These are phyloP conservation scores for Dipodascus geniculatus DNA, from an alignment of 805 yeast species.

Conservation along the genomic window DNA sequence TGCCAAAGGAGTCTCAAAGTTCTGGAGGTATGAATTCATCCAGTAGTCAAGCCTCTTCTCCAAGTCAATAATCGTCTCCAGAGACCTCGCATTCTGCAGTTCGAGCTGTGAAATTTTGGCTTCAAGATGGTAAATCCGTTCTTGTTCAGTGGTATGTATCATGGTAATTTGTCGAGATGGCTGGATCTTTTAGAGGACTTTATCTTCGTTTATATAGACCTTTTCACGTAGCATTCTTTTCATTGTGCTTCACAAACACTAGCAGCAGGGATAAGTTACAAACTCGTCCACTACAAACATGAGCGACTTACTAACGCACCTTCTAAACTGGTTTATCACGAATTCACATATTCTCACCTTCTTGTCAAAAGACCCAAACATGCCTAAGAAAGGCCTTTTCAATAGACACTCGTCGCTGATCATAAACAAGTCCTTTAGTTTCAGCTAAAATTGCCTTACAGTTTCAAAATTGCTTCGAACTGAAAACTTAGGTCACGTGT, in stretches of 20 bases:
- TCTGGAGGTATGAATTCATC: not conserved
- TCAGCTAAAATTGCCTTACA: too few relatives aligned
- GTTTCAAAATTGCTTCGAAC: too few relatives aligned
- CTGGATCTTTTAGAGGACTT: not conserved
- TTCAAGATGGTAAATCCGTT: not conserved
- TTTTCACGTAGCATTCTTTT: not conserved
- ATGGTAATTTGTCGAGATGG: not conserved
- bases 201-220: not conserved
- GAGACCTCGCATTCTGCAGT: not conserved
- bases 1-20: not conserved
- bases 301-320: not conserved
- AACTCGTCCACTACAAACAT: not conserved
- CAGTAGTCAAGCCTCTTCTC: not conserved
- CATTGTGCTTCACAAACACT: not conserved
- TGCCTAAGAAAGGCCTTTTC: too few relatives aligned
- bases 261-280: not conserved
- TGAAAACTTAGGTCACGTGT: too few relatives aligned
- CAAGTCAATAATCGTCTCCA: not conserved
- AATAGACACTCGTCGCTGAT: too few relatives aligned
- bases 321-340: not conserved
- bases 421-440: not conserved
- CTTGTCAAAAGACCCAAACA: not conserved
- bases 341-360: not conserved
- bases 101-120: not conserved
- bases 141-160: not conserved